phyloP scores from a whole-genome alignment of 768 basidiomycete genomes.

The Baorangia bicolor region DNA sequence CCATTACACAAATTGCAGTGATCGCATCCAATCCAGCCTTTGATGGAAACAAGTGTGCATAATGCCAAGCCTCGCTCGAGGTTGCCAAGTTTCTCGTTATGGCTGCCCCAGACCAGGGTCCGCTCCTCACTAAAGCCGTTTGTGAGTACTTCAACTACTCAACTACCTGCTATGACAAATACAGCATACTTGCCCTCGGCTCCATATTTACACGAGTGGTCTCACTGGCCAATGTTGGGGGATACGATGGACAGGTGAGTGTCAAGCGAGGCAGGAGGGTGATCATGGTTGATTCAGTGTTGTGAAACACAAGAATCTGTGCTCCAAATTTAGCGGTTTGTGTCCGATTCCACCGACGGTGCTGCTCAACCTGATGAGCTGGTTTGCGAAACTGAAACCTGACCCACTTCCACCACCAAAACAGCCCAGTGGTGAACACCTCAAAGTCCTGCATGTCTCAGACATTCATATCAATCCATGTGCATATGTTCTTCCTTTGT shows the following conservation, averaged over 20 bases:
- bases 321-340: slow-evolving; percentile 34
- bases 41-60: slow-evolving; percentile 35
- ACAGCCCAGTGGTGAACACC: slow-evolving; percentile 40
- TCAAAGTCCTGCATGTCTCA: slow-evolving; percentile 48
- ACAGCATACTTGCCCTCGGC: slow-evolving; percentile 36
- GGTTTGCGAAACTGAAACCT: slow-evolving; percentile 52
- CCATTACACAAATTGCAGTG: too few species aligned
- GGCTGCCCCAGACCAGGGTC: slow-evolving; percentile 42
- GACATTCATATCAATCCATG: slow-evolving; percentile 50
- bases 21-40: slow-evolving; percentile 37
- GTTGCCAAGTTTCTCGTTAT: slow-evolving; percentile 42
- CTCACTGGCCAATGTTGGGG: slow-evolving; percentile 43
- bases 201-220: slow-evolving; percentile 44
- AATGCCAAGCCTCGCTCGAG: slow-evolving; percentile 39
- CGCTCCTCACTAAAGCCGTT: slow-evolving; percentile 37
- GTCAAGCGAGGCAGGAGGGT: background rate
- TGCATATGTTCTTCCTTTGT: slow-evolving; percentile 17
- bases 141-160: slow-evolving; percentile 44
- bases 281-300: background rate
- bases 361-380: slow-evolving; percentile 41
- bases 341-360: slow-evolving; percentile 40
- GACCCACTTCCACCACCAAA: slow-evolving; percentile 40
- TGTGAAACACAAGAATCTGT: slow-evolving; percentile 15
- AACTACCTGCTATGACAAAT: slow-evolving; percentile 35
- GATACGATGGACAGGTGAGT: slow-evolving; percentile 47